These are phyloP conservation scores for Sarcomyxa edulis DNA, from an alignment of 768 basidiomycete genomes.

Conservation along the genomic window DNA sequence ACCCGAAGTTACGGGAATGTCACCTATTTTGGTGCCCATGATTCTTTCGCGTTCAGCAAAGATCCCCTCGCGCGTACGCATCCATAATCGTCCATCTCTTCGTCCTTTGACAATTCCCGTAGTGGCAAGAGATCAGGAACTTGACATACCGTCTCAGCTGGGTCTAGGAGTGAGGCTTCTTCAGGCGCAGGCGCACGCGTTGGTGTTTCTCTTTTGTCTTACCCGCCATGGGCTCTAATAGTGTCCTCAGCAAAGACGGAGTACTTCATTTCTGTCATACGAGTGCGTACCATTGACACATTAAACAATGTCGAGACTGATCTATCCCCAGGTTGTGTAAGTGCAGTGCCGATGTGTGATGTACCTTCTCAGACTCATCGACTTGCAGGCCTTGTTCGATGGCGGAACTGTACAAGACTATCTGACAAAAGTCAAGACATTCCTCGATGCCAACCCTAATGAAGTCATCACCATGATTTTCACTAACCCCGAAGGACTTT, in stretches of 20 bases:
- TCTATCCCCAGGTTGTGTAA: not conserved
- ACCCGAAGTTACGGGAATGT: conserved; percentile 47
- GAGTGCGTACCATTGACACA: conserved; percentile 40
- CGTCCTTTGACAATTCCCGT: not conserved
- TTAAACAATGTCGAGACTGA: no score
- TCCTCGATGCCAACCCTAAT: conserved; percentile 55
- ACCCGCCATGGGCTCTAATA: not conserved
- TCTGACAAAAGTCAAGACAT: conserved; percentile 47
- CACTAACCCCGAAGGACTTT: conserved; percentile 57
- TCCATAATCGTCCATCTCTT: conserved; percentile 1
- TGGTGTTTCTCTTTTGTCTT: conserved; percentile 8
- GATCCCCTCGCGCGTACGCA: conserved; percentile 41
- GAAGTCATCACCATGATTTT: conserved; percentile 64
- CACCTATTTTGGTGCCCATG: conserved; percentile 47
- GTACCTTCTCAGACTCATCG: no score
- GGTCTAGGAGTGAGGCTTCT: conserved; percentile 48
- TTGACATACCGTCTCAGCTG: conserved; percentile 45
- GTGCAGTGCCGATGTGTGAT: no score
- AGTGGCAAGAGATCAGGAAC: conserved; percentile 39
- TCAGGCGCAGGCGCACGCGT: conserved; percentile 54
- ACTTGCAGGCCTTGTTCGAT: conserved; percentile 41
- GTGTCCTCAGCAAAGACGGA: conserved; percentile 25
- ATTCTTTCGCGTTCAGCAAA: conserved; percentile 47
- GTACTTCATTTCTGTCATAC: conserved; percentile 67
- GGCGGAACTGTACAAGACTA: conserved; percentile 47